Conservation (phyloP, 306 rosid species). For the Trifolium repens region DNA sequence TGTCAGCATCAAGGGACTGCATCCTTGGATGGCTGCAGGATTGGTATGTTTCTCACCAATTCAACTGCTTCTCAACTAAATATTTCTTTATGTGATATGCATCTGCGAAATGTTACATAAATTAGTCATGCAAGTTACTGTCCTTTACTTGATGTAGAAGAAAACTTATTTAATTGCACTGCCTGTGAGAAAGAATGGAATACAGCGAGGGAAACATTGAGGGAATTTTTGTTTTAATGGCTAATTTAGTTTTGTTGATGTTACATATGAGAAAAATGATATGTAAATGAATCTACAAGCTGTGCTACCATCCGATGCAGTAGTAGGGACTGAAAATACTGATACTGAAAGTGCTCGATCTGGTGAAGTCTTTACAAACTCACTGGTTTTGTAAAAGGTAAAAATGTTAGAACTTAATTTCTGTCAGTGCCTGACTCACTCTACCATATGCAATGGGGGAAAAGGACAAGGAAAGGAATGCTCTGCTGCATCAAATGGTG, state of each 20-base stretch:
- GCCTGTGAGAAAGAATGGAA: conserved; percentile 20
- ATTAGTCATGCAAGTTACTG: conserved; percentile 5
- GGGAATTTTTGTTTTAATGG: conserved; percentile 5
- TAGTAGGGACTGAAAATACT: background rate
- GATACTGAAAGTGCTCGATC: background rate
- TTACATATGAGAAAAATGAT: background rate
- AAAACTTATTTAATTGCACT: conserved; percentile 24
- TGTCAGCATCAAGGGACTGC: conserved; percentile 27
- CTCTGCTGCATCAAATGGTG: conserved; percentile 1
- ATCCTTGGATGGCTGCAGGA: conserved; percentile 34
- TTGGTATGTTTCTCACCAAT: conserved; percentile 18
- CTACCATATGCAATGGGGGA: conserved; percentile 13
- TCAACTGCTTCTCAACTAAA: conserved; percentile 10
- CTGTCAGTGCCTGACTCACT: background rate
- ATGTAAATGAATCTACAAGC: background rate
- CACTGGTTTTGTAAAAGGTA: background rate
- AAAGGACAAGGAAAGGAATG: background rate
- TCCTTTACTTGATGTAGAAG: conserved; percentile 11
- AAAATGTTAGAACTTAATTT: background rate
- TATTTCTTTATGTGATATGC: background rate
- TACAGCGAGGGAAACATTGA: background rate
- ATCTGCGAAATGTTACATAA: conserved; percentile 13
- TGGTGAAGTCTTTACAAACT: background rate
- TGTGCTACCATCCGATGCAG: background rate
- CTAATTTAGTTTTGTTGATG: background rate